These are phyloP conservation scores for Jacaranda mimosifolia DNA, from an alignment of 257 asterid genomes.

Conservation along the genomic window DNA sequence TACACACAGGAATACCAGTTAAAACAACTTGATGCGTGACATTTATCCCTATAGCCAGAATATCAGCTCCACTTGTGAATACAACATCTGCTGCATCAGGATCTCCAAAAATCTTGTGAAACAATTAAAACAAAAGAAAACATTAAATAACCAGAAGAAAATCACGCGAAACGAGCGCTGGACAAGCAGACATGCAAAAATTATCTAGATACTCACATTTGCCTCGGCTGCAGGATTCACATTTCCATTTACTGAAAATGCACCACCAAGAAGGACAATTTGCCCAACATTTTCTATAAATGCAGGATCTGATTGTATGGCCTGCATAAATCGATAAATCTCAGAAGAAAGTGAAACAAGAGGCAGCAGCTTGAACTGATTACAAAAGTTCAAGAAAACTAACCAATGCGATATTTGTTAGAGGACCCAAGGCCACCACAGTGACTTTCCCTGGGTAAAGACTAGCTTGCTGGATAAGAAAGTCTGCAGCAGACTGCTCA, in stretches of 20 bases:
- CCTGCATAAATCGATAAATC: conserved; percentile 59
- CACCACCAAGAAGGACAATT: conserved; percentile 96
- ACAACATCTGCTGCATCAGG: conserved; percentile 99
- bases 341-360: conserved; percentile 10
- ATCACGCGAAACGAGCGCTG: conserved; percentile 11
- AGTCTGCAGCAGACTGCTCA: conserved; percentile 79
- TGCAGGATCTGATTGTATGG: conserved; percentile 86
- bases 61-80: conserved; percentile 97
- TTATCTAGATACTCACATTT: conserved; percentile 64
- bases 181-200: conserved; percentile 12
- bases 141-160: conserved; percentile 17
- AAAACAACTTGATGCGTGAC: conserved; percentile 96
- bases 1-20: conserved; percentile 63
- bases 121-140: conserved; percentile 34
- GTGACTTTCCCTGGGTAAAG: conserved; percentile 87
- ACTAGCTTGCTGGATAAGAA: conserved; percentile 75
- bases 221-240: conserved; percentile 99
- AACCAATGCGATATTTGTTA: conserved; percentile 92
- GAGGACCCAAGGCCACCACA: conserved; percentile 97
- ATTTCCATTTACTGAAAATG: conserved; percentile 95
- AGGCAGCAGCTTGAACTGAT: conserved; percentile 27
- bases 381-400: conserved; percentile 37
- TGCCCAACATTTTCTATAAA: conserved; percentile 78
- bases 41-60: conserved; percentile 89
- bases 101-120: conserved; percentile 87